These are phyloP conservation scores for Phytopythium kandeliae DNA, from an alignment of 352 stramenopile species.

Conservation along the genomic window DNA sequence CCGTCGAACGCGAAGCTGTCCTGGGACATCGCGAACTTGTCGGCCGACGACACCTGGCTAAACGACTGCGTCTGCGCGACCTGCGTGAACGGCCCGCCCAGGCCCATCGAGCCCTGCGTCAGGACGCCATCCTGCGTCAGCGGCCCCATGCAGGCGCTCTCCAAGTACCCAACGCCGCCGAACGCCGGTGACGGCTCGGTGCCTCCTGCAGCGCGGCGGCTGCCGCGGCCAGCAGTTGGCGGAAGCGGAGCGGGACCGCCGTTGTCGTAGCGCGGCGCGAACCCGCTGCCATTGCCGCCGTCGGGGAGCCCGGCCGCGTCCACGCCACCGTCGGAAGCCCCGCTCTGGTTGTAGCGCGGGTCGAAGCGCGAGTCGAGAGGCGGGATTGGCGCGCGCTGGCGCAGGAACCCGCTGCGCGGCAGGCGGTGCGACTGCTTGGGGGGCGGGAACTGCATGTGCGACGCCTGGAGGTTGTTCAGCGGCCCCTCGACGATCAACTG, in stretches of 20 bases:
- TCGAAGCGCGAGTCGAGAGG: slow-evolving; percentile 84
- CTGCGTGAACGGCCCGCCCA: slow-evolving; percentile 80
- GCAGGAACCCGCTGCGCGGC: slow-evolving; percentile 24
- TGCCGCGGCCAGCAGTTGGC: slow-evolving; percentile 1
- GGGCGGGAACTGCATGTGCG: slow-evolving; percentile 96
- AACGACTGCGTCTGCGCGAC: slow-evolving; percentile 77
- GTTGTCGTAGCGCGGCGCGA: slow-evolving; percentile 28
- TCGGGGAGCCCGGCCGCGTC: slow-evolving; percentile 11
- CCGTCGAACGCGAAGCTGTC: slow-evolving; percentile 73
- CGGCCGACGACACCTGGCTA: slow-evolving; percentile 66
- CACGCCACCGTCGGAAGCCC: slow-evolving; percentile 6
- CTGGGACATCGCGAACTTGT: slow-evolving; percentile 84
- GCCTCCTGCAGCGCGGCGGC: slow-evolving; percentile 6
- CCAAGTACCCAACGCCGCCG: slow-evolving; percentile 20
- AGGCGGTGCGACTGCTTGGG: slow-evolving; percentile 37
- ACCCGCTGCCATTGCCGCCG: slow-evolving; percentile 8
- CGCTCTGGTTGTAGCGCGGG: slow-evolving; percentile 65
- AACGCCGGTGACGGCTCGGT: slow-evolving; percentile 22
- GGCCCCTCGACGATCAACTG: slow-evolving; percentile 94
- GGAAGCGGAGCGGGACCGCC: slow-evolving; percentile 6
- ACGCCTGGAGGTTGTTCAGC: slow-evolving; percentile 95
- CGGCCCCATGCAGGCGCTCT: slow-evolving; percentile 37
- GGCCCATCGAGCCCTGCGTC: slow-evolving; percentile 45
- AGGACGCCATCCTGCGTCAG: slow-evolving; percentile 76
- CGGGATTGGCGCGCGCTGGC: slow-evolving; percentile 48